Evolutionary conservation across 73 alveolate genomes (phyloP), one percentile per base, ranked within the genome.

Genomic region (Blepharisma japonicum): DNA sequence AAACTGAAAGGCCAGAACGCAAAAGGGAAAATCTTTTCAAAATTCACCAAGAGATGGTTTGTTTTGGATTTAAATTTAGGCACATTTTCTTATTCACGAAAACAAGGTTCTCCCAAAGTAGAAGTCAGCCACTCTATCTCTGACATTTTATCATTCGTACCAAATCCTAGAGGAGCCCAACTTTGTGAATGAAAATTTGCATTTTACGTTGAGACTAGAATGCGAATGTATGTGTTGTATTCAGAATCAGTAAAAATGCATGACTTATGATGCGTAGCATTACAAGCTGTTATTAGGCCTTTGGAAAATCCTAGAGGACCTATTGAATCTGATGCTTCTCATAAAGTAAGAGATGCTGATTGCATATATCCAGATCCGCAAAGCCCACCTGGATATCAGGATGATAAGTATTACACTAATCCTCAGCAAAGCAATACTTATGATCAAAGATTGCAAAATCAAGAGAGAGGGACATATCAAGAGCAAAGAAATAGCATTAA

Each of bases 1-100:
- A 61, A 61, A 25, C 74, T 61, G 6, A 61, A 61, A 61, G 23
- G 74, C 74, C 47, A 61, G 47, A 25, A 39, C 14, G 14, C 74
- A 25, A 20, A 20, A 20, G 14, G 50, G 6, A 61, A 5, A 5
- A 14, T 61, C 47, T 9, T 61, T 14, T 14, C 38, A 14, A 61
- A 25, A 25, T 61, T 61, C 74, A 61, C 14, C 47, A 61, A 61
- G 47, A 14, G 74, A 18, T 61, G 14, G 14, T 61, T 61, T 39
- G 23, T 61, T 18, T 25, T 61, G 2, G 74, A 61, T 25, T 25
- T 61, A 25, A 61, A 61, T 39, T 14, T 14, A n/a, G 14, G 23
- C 47, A 14, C 11, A 2, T 25, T 61, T 11, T n/a, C 47, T 11
- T 61, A 61, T 25, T 9, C 14, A 5, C 47, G 23, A n/a, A 61